Evolutionary conservation across 805 yeast genomes (phyloP).

Genomic region (Wickerhamiella nectarea): DNA sequence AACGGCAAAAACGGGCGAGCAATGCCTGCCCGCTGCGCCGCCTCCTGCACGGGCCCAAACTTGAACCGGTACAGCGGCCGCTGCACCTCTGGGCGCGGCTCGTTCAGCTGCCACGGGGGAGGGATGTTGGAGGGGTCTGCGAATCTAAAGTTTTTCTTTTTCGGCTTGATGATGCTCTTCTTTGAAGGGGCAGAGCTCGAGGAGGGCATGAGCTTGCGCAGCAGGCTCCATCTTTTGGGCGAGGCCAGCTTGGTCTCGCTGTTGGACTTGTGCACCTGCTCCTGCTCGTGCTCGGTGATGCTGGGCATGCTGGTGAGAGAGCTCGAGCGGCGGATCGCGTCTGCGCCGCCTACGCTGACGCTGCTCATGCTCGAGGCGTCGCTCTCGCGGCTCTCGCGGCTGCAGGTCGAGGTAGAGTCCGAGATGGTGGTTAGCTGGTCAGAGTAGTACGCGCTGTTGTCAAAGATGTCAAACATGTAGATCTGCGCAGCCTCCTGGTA

Average conservation of each 20-base stretch:
- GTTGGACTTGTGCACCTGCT: not conserved
- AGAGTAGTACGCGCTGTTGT: slow-evolving; percentile 25
- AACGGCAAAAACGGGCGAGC: slow-evolving; percentile 18
- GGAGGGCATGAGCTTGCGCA: slow-evolving; percentile 7
- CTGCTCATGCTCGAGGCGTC: slow-evolving; percentile 1
- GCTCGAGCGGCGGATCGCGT: not conserved
- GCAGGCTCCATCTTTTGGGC: slow-evolving; percentile 3
- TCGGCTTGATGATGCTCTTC: not conserved
- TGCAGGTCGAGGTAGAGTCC: not conserved
- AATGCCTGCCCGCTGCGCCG: slow-evolving; percentile 1
- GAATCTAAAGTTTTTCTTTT: slow-evolving; percentile 2
- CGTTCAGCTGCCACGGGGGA: slow-evolving; percentile 22
- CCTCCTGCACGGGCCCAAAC: slow-evolving; percentile 14
- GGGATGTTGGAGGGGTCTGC: slow-evolving; percentile 14
- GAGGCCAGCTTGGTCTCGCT: slow-evolving; percentile 4
- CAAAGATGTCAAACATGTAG: slow-evolving; percentile 28
- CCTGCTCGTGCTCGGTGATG: not conserved
- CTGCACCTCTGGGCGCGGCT: slow-evolving; percentile 22
- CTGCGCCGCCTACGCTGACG: not conserved
- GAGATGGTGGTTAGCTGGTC: not conserved
- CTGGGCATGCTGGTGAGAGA: slow-evolving; percentile 7
- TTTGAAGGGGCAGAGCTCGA: not conserved
- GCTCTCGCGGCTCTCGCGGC: slow-evolving; percentile 4
- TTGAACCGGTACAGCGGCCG: slow-evolving; percentile 23
- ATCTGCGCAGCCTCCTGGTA: slow-evolving; percentile 17